Base-by-base conservation (phyloP, 345 rosid genomes). In the Eucalyptus cloeziana region DNA sequence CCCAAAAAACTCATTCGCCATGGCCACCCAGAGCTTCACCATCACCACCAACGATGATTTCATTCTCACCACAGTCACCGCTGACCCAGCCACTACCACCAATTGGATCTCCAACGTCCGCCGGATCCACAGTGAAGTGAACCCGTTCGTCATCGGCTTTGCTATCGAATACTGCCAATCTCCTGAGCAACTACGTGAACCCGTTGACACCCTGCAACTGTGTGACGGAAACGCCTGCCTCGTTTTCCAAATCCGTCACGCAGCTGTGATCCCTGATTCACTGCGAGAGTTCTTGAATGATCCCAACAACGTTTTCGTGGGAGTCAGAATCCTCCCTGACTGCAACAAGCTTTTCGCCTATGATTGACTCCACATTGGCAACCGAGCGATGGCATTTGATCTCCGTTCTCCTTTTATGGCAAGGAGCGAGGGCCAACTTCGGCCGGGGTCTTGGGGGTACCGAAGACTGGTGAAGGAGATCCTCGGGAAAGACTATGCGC, bases 101-200 rank as follows among this genome's bases (percentile, higher is more conserved):
- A 6, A 2, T 50, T 50, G 54, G 54, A 50, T 50, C 54, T 16
- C 3, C 54, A 6, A 50, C 7, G 3, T 50, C 54, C 54, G 21
- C 54, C 1, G 21, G 4, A 6, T 51, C 22, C 8, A 17, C 54
- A 0, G 0, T 0, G 54, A 1, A 17, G 22, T 0, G 8, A 51
- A 1, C 2, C 22, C 22, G 0, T 22, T 6, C 0, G 4, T 51
- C 54, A 51, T 51, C 7, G 54, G 54, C 8, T 51, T 51, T 51
- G 22, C 54, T 51, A 51, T 17, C 4, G 54, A 51, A 17, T 51
- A 6, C 4, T 0, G 8, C 54, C 54, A 1, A 2, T 51, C 54
- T 51, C 22, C 4, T 7, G 22, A 17, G 22, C 54, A 16, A 51
- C 54, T 8, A 4, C 27, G 30, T 0, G 62, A 56, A 56, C 62